Evolutionary conservation across 78 protist genomes (phyloP).

Genomic region (Cyanophora paradoxa): DNA sequence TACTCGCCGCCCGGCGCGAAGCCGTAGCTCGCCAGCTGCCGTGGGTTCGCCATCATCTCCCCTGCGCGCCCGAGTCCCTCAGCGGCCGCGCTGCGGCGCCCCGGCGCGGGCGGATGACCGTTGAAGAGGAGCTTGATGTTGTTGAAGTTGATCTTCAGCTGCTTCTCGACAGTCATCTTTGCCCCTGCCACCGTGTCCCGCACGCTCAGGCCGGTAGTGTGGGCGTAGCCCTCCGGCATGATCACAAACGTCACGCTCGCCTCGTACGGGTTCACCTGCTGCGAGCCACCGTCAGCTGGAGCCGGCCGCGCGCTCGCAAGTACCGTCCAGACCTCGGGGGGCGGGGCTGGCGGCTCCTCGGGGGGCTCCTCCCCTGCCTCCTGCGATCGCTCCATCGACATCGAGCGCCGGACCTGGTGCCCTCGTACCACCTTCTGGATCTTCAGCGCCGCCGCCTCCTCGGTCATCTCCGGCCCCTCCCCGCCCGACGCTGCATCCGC

Average conservation of each 20-base stretch:
- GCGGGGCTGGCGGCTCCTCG: neutral
- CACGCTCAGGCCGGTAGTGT: neutral
- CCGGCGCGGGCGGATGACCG: neutral
- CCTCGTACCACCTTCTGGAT: neutral
- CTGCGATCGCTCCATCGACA: neutral
- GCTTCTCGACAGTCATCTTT: neutral
- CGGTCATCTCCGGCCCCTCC: neutral
- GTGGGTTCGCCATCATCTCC: no score
- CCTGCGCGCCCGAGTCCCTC: no score
- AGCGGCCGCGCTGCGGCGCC: neutral
- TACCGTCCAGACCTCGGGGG: neutral
- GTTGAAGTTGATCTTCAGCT: neutral
- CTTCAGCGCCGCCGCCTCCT: neutral
- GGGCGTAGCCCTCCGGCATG: neutral
- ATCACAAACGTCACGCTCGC: neutral
- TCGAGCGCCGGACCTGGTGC: neutral
- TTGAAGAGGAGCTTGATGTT: neutral
- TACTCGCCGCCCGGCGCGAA: neutral
- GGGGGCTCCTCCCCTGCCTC: neutral
- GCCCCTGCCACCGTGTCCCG: neutral
- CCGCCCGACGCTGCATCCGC: neutral
- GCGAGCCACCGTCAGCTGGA: neutral
- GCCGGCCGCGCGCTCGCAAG: neutral
- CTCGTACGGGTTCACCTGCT: neutral
- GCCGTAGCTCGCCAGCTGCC: no score